These are phyloP conservation scores for Phytophthora macrochlamydospora DNA, from an alignment of 352 stramenopile genomes.

Conservation along the genomic window DNA sequence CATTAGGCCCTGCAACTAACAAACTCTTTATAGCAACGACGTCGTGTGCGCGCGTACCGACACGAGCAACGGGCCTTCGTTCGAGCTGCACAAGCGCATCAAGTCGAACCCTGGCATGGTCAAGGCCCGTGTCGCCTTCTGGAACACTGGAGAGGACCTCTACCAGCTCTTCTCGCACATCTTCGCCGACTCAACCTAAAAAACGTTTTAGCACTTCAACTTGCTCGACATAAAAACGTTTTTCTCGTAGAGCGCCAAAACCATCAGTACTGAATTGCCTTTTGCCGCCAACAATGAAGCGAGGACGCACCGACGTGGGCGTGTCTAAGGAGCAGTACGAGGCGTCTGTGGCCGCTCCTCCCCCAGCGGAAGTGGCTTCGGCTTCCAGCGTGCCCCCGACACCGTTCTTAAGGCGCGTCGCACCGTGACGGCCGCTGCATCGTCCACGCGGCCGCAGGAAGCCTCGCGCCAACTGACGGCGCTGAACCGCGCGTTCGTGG, in stretches of 20 bases:
- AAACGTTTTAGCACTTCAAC: background rate
- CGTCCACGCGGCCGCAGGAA: constrained; percentile 36
- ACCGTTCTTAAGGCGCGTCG: constrained; percentile 57
- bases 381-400: constrained; percentile 46
- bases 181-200: background rate
- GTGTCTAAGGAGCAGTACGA: constrained; percentile 83
- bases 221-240: background rate
- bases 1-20: background rate
- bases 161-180: constrained; percentile 33
- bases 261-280: too few relatives aligned
- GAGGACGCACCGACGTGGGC: constrained; percentile 64
- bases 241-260: background rate
- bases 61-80: constrained; percentile 35
- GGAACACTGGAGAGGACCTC: constrained; percentile 55
- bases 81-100: constrained; percentile 46
- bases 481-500: constrained; percentile 74
- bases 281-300: constrained; percentile 37
- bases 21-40: constrained; percentile 31
- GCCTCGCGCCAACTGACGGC: constrained; percentile 59
- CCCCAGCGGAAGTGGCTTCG: constrained; percentile 4
- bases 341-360: constrained; percentile 22
- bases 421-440: constrained; percentile 38
- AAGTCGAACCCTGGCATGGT: constrained; percentile 24
- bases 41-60: constrained; percentile 52
- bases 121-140: constrained; percentile 41